Evolutionary conservation across 2,329 filamentous ascomycete species (phyloP).

Genomic region (Aspergillus pseudoviridinutans): DNA sequence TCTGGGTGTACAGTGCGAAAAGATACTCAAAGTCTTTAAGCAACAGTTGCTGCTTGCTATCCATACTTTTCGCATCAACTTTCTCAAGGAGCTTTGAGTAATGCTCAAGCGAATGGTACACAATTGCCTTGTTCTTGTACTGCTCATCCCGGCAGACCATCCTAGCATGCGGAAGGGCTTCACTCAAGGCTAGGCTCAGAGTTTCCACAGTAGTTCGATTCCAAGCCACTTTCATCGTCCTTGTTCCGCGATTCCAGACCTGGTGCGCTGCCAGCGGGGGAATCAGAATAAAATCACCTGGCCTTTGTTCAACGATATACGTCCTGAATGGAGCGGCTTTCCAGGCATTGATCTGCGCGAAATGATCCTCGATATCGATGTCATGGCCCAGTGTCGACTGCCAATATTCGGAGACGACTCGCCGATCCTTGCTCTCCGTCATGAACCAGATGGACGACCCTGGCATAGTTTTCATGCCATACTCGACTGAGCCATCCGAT

Average conservation of each 20-base stretch:
- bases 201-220: conserved; percentile 93
- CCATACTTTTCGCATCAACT: conserved; percentile 49
- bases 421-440: conserved; percentile 91
- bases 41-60: conserved; percentile 60
- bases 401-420: conserved; percentile 90
- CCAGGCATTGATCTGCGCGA: conserved; percentile 93
- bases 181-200: conserved; percentile 75
- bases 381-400: conserved; percentile 90
- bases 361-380: conserved; percentile 94
- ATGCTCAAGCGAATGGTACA: conserved; percentile 80
- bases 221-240: conserved; percentile 97
- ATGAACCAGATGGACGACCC: conserved; percentile 98
- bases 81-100: conserved; percentile 62
- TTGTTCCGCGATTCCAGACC: conserved; percentile 94
- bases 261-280: conserved; percentile 93
- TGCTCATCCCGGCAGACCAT: conserved; percentile 96
- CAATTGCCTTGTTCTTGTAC: conserved; percentile 96
- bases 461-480: conserved; percentile 67
- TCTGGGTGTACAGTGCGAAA: conserved; percentile 70
- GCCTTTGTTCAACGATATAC: conserved; percentile 85
- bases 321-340: conserved; percentile 90
- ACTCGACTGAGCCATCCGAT: conserved; percentile 59
- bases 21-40: conserved; percentile 77
- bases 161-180: conserved; percentile 82
- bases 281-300: conserved; percentile 89